Percentiles rank a stretch among this genome's conserved stretches.
These are phyloP conservation scores for Peniophora sp. DNA, from an alignment of 1,284 basidiomycete species.

Conservation along the genomic window DNA sequence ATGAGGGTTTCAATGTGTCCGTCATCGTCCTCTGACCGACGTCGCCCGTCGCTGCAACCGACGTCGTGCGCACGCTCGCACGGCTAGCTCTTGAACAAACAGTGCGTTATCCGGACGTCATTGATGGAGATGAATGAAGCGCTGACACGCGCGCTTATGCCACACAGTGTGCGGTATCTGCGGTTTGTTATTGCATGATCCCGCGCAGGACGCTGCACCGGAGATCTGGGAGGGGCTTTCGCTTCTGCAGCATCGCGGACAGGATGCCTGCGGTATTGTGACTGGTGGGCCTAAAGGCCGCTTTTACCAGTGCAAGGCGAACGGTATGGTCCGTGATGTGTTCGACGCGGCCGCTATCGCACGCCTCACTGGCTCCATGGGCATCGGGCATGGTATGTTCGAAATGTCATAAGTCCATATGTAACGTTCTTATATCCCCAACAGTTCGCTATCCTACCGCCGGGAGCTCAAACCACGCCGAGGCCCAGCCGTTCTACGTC, in stretches of 20 bases:
- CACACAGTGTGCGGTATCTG: constrained; percentile 81
- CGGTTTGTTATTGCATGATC: constrained; percentile 77
- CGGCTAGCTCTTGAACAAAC: no score
- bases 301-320: constrained; percentile 99
- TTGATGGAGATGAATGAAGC: no score
- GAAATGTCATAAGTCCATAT: constrained; percentile 1
- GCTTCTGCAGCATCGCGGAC: constrained; percentile 89
- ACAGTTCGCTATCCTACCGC: constrained; percentile 96
- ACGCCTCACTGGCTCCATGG: constrained; percentile 89
- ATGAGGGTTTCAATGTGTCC: no score
- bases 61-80: no score
- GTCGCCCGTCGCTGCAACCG: no score
- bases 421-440: constrained; percentile 1
- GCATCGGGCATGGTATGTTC: constrained; percentile 87
- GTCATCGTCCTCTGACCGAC: no score
- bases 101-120: no score
- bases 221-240: constrained; percentile 91
- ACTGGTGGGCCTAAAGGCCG: constrained; percentile 94
- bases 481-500: constrained; percentile 99
- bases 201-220: constrained; percentile 65
- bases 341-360: constrained; percentile 80
- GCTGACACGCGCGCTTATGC: no score
- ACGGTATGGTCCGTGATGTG: constrained; percentile 99
- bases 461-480: constrained; percentile 94
- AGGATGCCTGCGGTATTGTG: constrained; percentile 97